Conservation (phyloP, 176 grass and related monocot genomes). For the Eragrostis curvula region DNA sequence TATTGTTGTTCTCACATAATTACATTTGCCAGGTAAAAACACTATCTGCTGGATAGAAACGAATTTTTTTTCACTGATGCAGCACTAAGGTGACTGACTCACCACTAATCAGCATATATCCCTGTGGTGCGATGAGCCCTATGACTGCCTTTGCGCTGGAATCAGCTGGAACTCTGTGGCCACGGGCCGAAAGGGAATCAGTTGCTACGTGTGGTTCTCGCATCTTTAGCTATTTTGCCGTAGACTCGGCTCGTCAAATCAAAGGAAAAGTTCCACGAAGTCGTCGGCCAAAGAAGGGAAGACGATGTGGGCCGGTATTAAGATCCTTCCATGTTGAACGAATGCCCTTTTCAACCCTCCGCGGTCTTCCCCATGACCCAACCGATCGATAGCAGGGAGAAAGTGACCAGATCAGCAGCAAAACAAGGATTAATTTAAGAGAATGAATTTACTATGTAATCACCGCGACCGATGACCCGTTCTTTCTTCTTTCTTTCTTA, state of each 20-base stretch:
- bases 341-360: slow-evolving; percentile 50
- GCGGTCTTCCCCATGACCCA: slow-evolving; percentile 57
- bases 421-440: not conserved
- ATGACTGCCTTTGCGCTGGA: not conserved
- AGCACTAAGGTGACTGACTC: not conserved
- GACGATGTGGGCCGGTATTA: slow-evolving; percentile 4
- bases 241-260: slow-evolving; percentile 38
- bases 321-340: slow-evolving; percentile 57
- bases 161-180: not conserved
- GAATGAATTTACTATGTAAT: not conserved
- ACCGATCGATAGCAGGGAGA: slow-evolving; percentile 28
- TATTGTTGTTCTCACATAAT: too few relatives aligned
- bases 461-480: slow-evolving; percentile 45
- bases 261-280: slow-evolving; percentile 36
- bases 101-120: not conserved
- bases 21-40: not conserved
- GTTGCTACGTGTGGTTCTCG: slow-evolving; percentile 6
- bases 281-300: slow-evolving; percentile 37
- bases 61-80: not conserved
- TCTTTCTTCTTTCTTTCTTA: slow-evolving; percentile 27
- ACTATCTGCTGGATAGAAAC: not conserved
- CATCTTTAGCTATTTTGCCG: slow-evolving; percentile 4
- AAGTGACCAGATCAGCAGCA: slow-evolving; percentile 46
- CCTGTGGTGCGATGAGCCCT: not conserved
- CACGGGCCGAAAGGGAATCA: not conserved